Evolutionary conservation across 2,329 filamentous ascomycete genomes (phyloP).

Genomic region (Cercospora sesami): DNA sequence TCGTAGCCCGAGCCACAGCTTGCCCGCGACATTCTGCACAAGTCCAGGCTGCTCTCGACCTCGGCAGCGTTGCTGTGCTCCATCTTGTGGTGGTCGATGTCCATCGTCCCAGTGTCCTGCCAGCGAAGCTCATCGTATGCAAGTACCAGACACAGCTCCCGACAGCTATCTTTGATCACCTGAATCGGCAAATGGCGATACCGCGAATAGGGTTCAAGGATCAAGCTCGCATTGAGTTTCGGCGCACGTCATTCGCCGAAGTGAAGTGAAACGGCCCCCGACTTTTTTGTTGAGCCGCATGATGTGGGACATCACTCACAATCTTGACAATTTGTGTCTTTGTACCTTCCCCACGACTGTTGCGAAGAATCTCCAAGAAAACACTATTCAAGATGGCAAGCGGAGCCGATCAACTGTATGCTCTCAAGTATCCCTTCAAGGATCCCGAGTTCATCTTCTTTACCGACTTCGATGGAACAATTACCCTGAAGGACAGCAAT

Average conservation of each 20-base stretch:
- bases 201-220: not conserved
- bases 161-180: not conserved
- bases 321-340: not conserved
- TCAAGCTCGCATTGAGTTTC: slow-evolving; percentile 5
- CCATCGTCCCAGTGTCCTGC: not conserved
- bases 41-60: slow-evolving; percentile 20
- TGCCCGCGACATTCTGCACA: slow-evolving; percentile 28
- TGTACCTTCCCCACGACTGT: not conserved
- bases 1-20: not conserved
- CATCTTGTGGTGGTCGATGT: slow-evolving; percentile 5
- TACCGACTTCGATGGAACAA: slow-evolving; percentile 97
- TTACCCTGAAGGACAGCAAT: slow-evolving; percentile 74
- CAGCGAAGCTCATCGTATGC: not conserved
- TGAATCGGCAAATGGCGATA: not conserved
- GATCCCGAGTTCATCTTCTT: slow-evolving; percentile 95
- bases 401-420: slow-evolving; percentile 41
- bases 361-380: not conserved
- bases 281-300: slow-evolving; percentile 19
- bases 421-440: slow-evolving; percentile 46
- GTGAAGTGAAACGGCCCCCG: slow-evolving; percentile 6
- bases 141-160: not conserved
- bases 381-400: slow-evolving; percentile 16
- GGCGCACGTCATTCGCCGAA: slow-evolving; percentile 9
- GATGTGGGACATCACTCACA: slow-evolving; percentile 6
- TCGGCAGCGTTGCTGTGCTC: slow-evolving; percentile 2